Evolutionary conservation across 2,329 filamentous ascomycete genomes (phyloP), one percentile per base, ranked within the genome.

Genomic region (Pochonia chlamydosporia): DNA sequence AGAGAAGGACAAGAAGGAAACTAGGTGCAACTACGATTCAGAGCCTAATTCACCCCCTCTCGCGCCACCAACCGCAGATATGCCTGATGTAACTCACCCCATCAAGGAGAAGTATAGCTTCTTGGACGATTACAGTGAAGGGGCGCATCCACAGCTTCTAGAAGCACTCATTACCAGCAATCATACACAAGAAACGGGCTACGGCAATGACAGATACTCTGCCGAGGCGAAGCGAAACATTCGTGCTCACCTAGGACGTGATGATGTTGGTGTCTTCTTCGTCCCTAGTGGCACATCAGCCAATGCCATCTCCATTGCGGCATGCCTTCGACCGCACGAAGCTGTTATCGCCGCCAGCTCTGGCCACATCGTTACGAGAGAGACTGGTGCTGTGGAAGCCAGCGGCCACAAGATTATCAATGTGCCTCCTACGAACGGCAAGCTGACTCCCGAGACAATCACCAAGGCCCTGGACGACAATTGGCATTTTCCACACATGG

Each of bases 341-440:
- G 73, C 73, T 1, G 73, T 76, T 16, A 68, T 76, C n/a, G 71
- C 73, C 3, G 65, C 73, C 2, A 69, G 69, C 21, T 68, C 73
- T 0, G 73, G 74, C 0, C 73, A 76, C 40, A 75, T 76, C 26
- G 70, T 74, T 5, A 68, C 64, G 8, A 65, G 73, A 23, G 73
- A 76, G 53, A 73, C 73, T 0, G 73, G 74, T 2, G 74, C 74
- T 1, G 71, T 76, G 5, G 73, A 76, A 50, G 72, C 73, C 1
- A 71, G 67, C 5, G 73, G 73, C 0, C 74, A 76, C 59, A 76
- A 76, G 50, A 73, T 76, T 33, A 76, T 76, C 54, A 66, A 69
- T 2, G 73, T 74, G 1, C 63, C 64, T 1, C 69, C 70, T 0
- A 56, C 64, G 0, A 66, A 73, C 30, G 73, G 74, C 16, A 76